Evolutionary conservation across 495 filamentous ascomycete species (phyloP), one percentile per base, ranked within the genome.

Genomic region (Tuber magnatum): DNA sequence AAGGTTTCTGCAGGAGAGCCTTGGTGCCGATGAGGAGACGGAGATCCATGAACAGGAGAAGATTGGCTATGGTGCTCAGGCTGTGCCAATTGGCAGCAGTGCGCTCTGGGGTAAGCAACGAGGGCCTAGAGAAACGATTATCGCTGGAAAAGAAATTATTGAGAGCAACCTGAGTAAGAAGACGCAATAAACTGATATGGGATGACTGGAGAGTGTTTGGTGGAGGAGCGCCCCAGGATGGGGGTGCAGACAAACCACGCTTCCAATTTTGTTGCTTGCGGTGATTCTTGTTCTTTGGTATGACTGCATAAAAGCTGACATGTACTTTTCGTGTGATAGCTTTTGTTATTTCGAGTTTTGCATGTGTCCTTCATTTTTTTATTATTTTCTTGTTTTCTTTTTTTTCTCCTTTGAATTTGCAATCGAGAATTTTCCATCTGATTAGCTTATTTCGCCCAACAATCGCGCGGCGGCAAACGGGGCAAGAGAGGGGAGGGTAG

Each of bases 71-170:
- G 42, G 74, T 0, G 89, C 90, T 71, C 86, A 91, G 78, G 83
- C 32, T 32, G 65, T 22, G 35, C 18, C 44, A 18, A 73, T 46
- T 9, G 48, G 72, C 38, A 74, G 81, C 38, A 70, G 69, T n/a
- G 77, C 84, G 46, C 94, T 94, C 80, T 94, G 92, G 92, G 85
- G 81, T 73, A 84, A 87, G 46, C 92, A 93, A 84, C 85, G 85
- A 68, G 88, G 89, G 4, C 88, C 89, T 86, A 84, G 80, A 68
- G 91, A 92, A 82, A 88, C 88, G 44, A 86, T 88, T 2, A 79
- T 86, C 76, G 85, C 91, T 20, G 92, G 90, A 5, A 86, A 87
- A 79, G 84, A 84, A 56, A 86, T 86, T 73, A 84, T 85, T 70
- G 78, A 78, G 39, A 80, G 80, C 22, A 76, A 73, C 32, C 84